Conservation (phyloP, 306 rosid genomes). For the Cucurbita argyrosperma region DNA sequence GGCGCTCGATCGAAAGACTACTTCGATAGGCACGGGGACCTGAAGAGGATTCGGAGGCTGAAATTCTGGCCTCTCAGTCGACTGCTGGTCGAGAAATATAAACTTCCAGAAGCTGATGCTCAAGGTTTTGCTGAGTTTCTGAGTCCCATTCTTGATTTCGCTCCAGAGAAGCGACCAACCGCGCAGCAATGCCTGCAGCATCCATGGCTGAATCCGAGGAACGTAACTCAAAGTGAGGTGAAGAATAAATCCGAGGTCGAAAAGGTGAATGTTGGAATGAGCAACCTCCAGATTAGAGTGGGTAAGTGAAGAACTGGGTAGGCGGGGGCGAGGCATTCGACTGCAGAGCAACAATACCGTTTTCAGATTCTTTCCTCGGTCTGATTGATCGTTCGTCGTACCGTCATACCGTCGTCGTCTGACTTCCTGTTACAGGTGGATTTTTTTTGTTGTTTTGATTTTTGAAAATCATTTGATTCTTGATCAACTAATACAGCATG, state of each 20-base stretch:
- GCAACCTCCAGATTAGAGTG: slow-evolving; percentile 53
- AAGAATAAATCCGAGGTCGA: slow-evolving; percentile 26
- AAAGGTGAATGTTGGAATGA: slow-evolving; percentile 56
- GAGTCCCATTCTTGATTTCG: slow-evolving; percentile 52
- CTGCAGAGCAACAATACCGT: background rate
- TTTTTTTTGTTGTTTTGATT: background rate
- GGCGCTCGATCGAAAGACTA: slow-evolving; percentile 77
- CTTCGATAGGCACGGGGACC: slow-evolving; percentile 90
- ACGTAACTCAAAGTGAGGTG: slow-evolving; percentile 24
- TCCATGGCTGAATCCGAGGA: slow-evolving; percentile 46
- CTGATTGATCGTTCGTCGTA: background rate
- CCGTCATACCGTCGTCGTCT: background rate
- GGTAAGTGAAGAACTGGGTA: slow-evolving; percentile 49
- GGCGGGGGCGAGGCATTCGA: background rate
- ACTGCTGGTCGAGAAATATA: slow-evolving; percentile 54
- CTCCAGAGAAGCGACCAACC: slow-evolving; percentile 87
- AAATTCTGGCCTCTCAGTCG: slow-evolving; percentile 64
- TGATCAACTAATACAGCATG: slow-evolving; percentile 4
- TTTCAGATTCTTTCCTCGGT: slow-evolving; percentile 6
- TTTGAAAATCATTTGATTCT: background rate
- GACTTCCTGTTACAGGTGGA: background rate
- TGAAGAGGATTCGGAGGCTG: slow-evolving; percentile 84
- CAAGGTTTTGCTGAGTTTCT: slow-evolving; percentile 58
- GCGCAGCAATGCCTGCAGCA: slow-evolving; percentile 76
- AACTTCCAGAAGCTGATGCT: slow-evolving; percentile 58